phyloP scores from a whole-genome alignment of 495 filamentous ascomycete species.

The Lasiosphaeris hirsuta region DNA sequence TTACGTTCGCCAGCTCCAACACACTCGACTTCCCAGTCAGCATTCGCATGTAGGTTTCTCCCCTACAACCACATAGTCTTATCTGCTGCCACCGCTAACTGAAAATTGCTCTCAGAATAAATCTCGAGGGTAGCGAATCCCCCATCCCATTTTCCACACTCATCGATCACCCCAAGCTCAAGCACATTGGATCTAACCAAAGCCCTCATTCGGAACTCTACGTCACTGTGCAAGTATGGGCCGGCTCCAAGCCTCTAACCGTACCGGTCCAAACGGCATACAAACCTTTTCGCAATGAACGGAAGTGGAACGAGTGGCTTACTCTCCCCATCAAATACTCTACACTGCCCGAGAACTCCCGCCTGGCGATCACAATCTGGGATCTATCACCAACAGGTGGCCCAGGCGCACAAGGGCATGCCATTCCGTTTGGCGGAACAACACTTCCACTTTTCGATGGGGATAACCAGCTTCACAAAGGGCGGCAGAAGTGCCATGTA shows the following conservation, averaged over 20 bases:
- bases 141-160: constrained; percentile 75
- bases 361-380: constrained; percentile 93
- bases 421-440: constrained; percentile 90
- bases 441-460: constrained; percentile 86
- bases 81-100: neutral
- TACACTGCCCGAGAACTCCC: constrained; percentile 70
- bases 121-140: constrained; percentile 81
- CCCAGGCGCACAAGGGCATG: constrained; percentile 62
- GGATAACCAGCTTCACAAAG: constrained; percentile 83
- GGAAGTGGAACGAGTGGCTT: constrained; percentile 96
- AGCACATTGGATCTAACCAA: constrained; percentile 76
- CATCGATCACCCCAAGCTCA: constrained; percentile 69
- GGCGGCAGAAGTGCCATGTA: constrained; percentile 85
- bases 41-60: constrained; percentile 62
- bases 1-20: constrained; percentile 87
- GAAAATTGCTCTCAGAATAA: constrained; percentile 43
- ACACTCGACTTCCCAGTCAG: constrained; percentile 72
- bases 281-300: constrained; percentile 74
- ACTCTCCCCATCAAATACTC: constrained; percentile 78
- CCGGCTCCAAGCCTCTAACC: constrained; percentile 90
- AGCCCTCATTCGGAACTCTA: constrained; percentile 79
- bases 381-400: constrained; percentile 79
- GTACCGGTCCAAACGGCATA: constrained; percentile 90
- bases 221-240: constrained; percentile 89
- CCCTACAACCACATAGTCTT: neutral